A percentile compares a stretch with the other conserved stretches of the same genome.
Conservation (phyloP, 257 asterid species). For the Nemophila menziesii region DNA sequence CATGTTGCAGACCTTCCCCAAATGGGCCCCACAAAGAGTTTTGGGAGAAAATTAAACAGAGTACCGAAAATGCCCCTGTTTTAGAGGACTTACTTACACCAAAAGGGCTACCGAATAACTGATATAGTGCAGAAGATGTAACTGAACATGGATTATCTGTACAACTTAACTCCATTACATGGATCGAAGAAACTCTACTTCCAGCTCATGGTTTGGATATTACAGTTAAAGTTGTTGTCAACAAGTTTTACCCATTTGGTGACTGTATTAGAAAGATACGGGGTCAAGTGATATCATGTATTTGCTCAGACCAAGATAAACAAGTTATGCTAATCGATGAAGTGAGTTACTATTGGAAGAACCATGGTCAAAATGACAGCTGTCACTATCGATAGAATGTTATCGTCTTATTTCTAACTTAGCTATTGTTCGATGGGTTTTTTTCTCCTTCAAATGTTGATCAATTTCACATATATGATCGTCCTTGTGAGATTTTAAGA, state of each 20-base stretch:
- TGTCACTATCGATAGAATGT: slow-evolving; percentile 82
- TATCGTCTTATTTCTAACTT: slow-evolving; percentile 87
- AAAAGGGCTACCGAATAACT: slow-evolving; percentile 59
- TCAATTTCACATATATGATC: slow-evolving; percentile 80
- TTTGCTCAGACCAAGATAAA: slow-evolving; percentile 75
- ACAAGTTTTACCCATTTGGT: slow-evolving; percentile 84
- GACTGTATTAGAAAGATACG: slow-evolving; percentile 90
- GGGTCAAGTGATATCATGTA: slow-evolving; percentile 77
- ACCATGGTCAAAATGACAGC: slow-evolving; percentile 86
- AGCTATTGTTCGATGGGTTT: slow-evolving; percentile 96
- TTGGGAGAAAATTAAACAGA: slow-evolving; percentile 99
- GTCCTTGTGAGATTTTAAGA: slow-evolving; percentile 98
- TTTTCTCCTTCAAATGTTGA: slow-evolving; percentile 46
- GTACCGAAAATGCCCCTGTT: slow-evolving; percentile 90
- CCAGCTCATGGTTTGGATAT: slow-evolving; percentile 65
- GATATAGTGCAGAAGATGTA: slow-evolving; percentile 50
- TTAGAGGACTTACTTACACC: slow-evolving; percentile 96
- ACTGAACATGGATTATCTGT: slow-evolving; percentile 60
- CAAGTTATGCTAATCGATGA: slow-evolving; percentile 77
- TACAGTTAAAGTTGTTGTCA: slow-evolving; percentile 64
- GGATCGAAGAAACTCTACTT: slow-evolving; percentile 70
- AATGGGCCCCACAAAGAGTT: slow-evolving; percentile 97
- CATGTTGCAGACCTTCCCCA: slow-evolving; percentile 87
- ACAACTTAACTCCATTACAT: slow-evolving; percentile 62
- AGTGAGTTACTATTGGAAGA: slow-evolving; percentile 86